phyloP scores from a whole-genome alignment of 1,284 basidiomycete genomes.

The Pascua guehoae region DNA sequence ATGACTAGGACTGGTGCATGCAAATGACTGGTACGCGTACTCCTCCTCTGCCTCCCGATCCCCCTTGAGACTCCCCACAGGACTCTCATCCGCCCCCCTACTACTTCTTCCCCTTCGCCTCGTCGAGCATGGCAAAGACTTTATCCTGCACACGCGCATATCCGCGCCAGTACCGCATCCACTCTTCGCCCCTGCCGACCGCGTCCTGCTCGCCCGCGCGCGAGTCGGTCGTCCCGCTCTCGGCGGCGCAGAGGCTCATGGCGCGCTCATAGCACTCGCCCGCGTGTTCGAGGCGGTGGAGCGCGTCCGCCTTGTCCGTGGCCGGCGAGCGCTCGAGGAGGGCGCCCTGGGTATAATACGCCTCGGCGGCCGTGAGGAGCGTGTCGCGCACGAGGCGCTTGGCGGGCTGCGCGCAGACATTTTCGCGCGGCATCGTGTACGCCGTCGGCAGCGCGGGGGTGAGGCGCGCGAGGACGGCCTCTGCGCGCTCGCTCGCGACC shows the following conservation, averaged over 20 bases:
- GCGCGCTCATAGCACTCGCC: slow-evolving; percentile 61
- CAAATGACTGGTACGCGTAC: too few species aligned
- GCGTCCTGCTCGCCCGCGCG: slow-evolving; percentile 46
- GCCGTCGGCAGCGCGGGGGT: slow-evolving; percentile 47
- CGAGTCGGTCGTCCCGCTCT: slow-evolving; percentile 55
- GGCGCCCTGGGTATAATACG: slow-evolving; percentile 42
- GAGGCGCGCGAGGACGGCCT: slow-evolving; percentile 60
- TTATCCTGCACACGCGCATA: slow-evolving; percentile 39
- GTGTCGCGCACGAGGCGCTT: slow-evolving; percentile 40
- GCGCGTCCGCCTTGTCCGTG: slow-evolving; percentile 60
- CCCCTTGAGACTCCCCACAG: too few species aligned
- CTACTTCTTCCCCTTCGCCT: slow-evolving; percentile 42
- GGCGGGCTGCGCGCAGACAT: slow-evolving; percentile 21
- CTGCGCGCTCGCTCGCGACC: slow-evolving; percentile 63
- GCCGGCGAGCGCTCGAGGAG: slow-evolving; percentile 53
- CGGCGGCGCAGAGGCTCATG: slow-evolving; percentile 40
- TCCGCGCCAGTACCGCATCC: slow-evolving; percentile 40
- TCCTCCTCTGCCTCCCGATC: too few species aligned
- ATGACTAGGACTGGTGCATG: too few species aligned
- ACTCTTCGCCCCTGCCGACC: slow-evolving; percentile 33
- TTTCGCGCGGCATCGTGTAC: slow-evolving; percentile 32
- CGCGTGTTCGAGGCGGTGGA: slow-evolving; percentile 52
- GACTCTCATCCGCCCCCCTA: too few species aligned
- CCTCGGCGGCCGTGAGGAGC: slow-evolving; percentile 53
- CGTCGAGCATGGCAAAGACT: slow-evolving; percentile 11